Evolutionary conservation across 2,329 filamentous ascomycete genomes (phyloP).

Genomic region (Ophiostoma angusticollis): DNA sequence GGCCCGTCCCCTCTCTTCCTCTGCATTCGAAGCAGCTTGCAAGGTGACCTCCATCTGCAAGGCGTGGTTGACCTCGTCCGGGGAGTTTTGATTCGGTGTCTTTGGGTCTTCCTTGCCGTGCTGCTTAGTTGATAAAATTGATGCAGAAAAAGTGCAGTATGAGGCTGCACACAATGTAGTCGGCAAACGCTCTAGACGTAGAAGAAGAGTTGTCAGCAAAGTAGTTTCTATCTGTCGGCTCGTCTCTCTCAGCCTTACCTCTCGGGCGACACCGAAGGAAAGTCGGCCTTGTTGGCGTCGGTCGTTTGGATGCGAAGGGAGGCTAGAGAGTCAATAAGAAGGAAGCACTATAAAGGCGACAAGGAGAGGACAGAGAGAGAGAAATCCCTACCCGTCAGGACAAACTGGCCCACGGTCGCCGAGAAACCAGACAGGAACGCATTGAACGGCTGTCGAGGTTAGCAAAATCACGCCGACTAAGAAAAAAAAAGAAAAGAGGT

Average conservation of each 20-base stretch:
- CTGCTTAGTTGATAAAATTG: slow-evolving; percentile 86
- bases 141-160: slow-evolving; percentile 98
- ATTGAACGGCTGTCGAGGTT: slow-evolving; percentile 72
- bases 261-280: slow-evolving; percentile 65
- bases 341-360: neutral
- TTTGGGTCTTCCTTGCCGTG: neutral
- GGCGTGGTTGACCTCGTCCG: no score
- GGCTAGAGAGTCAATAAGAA: slow-evolving; percentile 26
- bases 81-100: no score
- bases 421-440: slow-evolving; percentile 93
- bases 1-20: no score
- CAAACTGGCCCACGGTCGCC: slow-evolving; percentile 92
- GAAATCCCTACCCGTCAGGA: slow-evolving; percentile 64
- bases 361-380: neutral
- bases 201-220: neutral
- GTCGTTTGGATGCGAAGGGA: slow-evolving; percentile 87
- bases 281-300: slow-evolving; percentile 65
- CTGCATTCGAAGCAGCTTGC: no score
- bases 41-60: no score
- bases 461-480: no score
- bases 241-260: slow-evolving; percentile 37
- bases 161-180: slow-evolving; percentile 88
- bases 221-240: neutral
- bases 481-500: no score
- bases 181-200: slow-evolving; percentile 83